These are phyloP conservation scores for Epichloe coenophiala DNA, from an alignment of 2,329 filamentous ascomycete genomes.

Conservation along the genomic window DNA sequence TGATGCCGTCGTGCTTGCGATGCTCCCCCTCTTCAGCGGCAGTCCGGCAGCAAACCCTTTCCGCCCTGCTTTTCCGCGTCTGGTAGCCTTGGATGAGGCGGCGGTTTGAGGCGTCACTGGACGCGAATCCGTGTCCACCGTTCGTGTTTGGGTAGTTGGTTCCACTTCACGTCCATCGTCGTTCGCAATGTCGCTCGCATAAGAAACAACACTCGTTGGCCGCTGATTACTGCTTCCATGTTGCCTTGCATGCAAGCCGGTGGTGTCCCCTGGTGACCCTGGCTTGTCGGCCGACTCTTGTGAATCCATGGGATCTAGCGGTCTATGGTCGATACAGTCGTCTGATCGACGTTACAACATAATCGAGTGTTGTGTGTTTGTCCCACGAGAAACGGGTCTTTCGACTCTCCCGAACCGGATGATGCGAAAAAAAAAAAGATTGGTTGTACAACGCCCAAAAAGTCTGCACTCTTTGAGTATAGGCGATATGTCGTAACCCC, in stretches of 20 bases:
- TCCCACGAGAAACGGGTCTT: not conserved
- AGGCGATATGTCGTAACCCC: not conserved
- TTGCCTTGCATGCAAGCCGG: slow-evolving; percentile 22
- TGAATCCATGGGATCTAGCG: slow-evolving; percentile 21
- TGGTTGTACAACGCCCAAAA: not conserved
- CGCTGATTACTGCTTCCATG: slow-evolving; percentile 26
- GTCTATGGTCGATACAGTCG: not conserved
- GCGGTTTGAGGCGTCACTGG: slow-evolving; percentile 41
- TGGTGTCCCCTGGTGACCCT: slow-evolving; percentile 24
- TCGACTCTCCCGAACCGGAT: not conserved
- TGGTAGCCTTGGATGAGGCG: slow-evolving; percentile 27
- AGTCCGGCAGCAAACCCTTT: slow-evolving; percentile 30
- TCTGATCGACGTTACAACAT: slow-evolving; percentile 9
- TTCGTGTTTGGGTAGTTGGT: slow-evolving; percentile 17
- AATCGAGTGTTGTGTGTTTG: not conserved
- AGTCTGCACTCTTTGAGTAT: not conserved
- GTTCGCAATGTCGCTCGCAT: slow-evolving; percentile 52
- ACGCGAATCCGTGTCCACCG: slow-evolving; percentile 34
- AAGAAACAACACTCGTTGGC: slow-evolving; percentile 55
- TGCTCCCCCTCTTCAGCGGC: slow-evolving; percentile 31
- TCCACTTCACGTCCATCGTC: slow-evolving; percentile 38
- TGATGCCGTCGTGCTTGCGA: slow-evolving; percentile 34
- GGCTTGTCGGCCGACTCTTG: slow-evolving; percentile 22
- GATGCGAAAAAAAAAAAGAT: no score
- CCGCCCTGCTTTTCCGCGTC: slow-evolving; percentile 43